Evolutionary conservation across 805 yeast species (phyloP), one percentile per base, ranked within the genome.

Genomic region (Barnettozyma populi): DNA sequence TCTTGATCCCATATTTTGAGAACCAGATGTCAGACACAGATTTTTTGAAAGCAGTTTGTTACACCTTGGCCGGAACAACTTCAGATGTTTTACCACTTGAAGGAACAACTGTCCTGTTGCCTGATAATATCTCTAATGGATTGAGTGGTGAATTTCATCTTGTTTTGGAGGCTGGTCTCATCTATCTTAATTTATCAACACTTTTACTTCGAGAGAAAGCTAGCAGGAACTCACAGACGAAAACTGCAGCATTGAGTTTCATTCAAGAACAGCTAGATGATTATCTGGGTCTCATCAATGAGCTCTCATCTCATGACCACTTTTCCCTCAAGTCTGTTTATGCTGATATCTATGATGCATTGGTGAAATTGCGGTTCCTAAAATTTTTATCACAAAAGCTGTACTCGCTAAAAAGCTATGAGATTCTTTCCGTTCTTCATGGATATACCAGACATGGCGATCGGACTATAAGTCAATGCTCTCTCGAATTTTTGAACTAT

Each of bases 91-190:
- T 84, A 43, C 72, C 79, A 1, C 71, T 80, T 47, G 62, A 63
- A 16, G 57, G 59, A 7, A 66, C 53, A 1, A 48, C 53, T 20
- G 63, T 69, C 7, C 57, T 53, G 6, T 58, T 86, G 4, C 90
- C 94, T 1, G 51, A 63, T 1, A 69, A 71, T 38, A 63, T 84
- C 14, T 76, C 81, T 23, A 75, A 74, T 50, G 76, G 89, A 6
- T 69, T 76, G 21, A 72, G 82, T 40, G 80, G 81, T 0, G 56
- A 80, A 24, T 62, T 87, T 29, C 78, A 74, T 47, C 62, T 72
- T 24, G 65, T 86, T 1, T 67, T 84, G 36, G 97, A 90, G 62
- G 84, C 89, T 1, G 92, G 87, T 0, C 64, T 90, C 31, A 65
- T 89, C 3, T 87, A 77, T 64, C 73, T 74, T 44, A 62, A 69